Evolutionary conservation across 1,284 basidiomycete genomes (phyloP), one percentile per base, ranked within the genome.

Genomic region (Cystobasidiaceae sp.): DNA sequence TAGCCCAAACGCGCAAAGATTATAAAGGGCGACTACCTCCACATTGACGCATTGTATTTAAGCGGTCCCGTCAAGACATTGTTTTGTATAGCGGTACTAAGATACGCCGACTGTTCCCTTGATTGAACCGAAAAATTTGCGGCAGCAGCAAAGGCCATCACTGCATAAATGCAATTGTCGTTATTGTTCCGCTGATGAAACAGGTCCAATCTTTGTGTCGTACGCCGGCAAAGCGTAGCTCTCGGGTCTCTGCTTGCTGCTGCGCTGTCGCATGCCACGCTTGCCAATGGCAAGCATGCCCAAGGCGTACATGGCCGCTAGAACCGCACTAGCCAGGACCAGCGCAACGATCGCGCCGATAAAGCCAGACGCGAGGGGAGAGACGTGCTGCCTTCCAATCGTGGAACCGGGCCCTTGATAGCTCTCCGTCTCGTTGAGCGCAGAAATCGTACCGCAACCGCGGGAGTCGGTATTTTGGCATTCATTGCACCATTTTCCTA

Each of bases 401-500:
- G 64, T 57, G 23, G 45, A 51, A 15, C 30, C 54, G 21, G n/a
- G n/a, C 4, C 46, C 50, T 45, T 48, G 30, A 39, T 48, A 64
- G 23, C 30, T 45, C 9, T 44, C 58, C 4, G 50, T 51, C 15
- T 55, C 30, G n/a, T 68, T 64, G 32, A 56, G 21, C 2, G 33
- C 28, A 28, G 46, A 30, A 32, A 68, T 64, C 2, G 43, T 45
- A 25, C 23, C 44, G 51, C 66, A 67, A 15, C 58, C 59, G 13
- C 58, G 43, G 15, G 37, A 32, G 28, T 44, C 28, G 15, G 55
- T 58, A 23, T 63, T 58, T 19, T 69, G 69, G 71, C 78, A 80
- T 11, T 71, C 70, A 44, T 71, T 72, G 71, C 79, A 79, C 79
- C 78, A 79, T 39, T 78, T 67, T 8, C 75, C 71, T 11, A 78